Conservation (phyloP, 352 stramenopile species). For the Pythium scleroteichum region DNA sequence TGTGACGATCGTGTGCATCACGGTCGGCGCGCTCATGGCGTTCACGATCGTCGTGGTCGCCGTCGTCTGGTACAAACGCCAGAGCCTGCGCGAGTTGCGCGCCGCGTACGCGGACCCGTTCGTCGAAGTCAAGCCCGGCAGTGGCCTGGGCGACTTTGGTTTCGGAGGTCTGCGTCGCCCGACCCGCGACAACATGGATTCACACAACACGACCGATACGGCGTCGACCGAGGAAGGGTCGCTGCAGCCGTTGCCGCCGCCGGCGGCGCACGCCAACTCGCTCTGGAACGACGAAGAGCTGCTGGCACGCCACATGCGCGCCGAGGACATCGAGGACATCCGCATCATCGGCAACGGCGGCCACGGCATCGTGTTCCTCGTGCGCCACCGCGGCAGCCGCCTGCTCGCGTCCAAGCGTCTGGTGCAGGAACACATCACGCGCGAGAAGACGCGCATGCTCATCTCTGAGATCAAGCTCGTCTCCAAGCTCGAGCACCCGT, state of each 20-base stretch:
- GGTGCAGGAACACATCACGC: constrained; percentile 11
- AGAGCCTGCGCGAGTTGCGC: constrained; percentile 8
- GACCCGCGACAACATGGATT: background rate
- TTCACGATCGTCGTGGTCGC: constrained; percentile 9
- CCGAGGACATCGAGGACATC: constrained; percentile 13
- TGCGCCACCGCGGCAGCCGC: constrained; percentile 6
- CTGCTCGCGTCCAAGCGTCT: constrained; percentile 17
- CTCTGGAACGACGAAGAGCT: constrained; percentile 22
- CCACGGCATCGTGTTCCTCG: constrained; percentile 15
- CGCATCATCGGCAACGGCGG: constrained; percentile 11
- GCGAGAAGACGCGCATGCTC: constrained; percentile 24
- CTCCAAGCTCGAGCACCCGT: constrained; percentile 31
- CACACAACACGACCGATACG: background rate
- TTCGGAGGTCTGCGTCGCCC: background rate
- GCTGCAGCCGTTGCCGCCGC: background rate
- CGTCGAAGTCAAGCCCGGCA: background rate
- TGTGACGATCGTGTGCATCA: constrained; percentile 14
- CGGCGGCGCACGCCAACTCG: constrained; percentile 1
- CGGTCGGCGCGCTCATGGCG: constrained; percentile 10
- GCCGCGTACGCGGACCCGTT: constrained; percentile 9
- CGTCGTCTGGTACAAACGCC: constrained; percentile 19
- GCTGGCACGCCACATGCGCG: constrained; percentile 8
- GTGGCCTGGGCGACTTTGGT: background rate
- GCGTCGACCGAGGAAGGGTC: background rate
- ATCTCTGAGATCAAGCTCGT: constrained; percentile 41